Conservation (phyloP, 257 asterid genomes). For the Rauvolfia tetraphylla region DNA sequence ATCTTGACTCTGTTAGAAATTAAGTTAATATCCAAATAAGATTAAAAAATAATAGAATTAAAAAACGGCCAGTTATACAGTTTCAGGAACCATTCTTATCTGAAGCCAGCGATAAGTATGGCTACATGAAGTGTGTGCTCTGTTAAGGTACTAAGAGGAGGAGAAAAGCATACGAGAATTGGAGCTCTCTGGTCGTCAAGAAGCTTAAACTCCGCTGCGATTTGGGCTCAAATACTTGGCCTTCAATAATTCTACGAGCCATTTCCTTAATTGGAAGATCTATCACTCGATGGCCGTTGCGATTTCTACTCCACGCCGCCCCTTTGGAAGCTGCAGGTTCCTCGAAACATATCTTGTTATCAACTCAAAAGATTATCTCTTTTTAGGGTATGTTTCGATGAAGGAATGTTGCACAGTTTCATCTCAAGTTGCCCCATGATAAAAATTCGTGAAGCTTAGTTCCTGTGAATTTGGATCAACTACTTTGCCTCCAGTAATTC, state of each 20-base stretch:
- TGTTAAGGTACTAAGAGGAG: not conserved
- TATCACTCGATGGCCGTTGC: too few species aligned
- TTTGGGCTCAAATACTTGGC: not conserved
- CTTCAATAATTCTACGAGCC: not conserved
- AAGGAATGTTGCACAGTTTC: not conserved
- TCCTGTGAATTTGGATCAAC: not conserved
- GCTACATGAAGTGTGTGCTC: not conserved
- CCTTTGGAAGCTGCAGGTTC: not conserved
- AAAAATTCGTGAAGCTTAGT: too few species aligned
- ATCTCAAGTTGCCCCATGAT: not conserved
- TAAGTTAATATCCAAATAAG: too few species aligned
- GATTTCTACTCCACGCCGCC: too few species aligned
- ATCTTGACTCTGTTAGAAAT: too few species aligned
- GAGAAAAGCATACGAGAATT: not conserved
- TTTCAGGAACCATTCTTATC: not conserved
- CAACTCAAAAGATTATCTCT: not conserved
- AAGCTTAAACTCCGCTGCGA: not conserved
- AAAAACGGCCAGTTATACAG: not conserved
- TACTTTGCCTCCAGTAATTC: too few species aligned
- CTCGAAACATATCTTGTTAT: not conserved
- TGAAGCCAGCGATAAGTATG: too few species aligned
- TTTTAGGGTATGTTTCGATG: not conserved
- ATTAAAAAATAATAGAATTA: too few species aligned
- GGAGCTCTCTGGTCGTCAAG: not conserved
- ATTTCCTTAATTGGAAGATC: too few species aligned